Evolutionary conservation across 75 land plant genomes (phyloP).

Genomic region (Ceratopteris richardii): DNA sequence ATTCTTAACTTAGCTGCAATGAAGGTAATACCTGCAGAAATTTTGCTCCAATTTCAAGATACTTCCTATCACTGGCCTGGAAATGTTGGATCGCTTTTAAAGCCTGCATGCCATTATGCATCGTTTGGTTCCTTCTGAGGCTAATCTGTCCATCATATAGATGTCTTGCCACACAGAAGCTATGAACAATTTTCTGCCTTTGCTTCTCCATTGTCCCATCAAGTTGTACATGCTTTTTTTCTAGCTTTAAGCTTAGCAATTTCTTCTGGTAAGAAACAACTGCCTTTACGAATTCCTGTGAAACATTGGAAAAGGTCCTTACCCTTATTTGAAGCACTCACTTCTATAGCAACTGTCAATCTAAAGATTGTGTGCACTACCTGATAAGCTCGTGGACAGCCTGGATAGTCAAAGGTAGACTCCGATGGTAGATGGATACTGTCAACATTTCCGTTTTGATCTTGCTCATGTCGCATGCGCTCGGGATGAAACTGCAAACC

Average conservation of each 20-base stretch:
- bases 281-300: slow-evolving; percentile 92
- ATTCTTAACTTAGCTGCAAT: too few species aligned
- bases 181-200: slow-evolving; percentile 48
- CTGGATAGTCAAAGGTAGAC: slow-evolving; percentile 71
- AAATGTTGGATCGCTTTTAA: slow-evolving; percentile 8
- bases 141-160: slow-evolving; percentile 36
- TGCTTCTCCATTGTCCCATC: slow-evolving; percentile 69
- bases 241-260: slow-evolving; percentile 23
- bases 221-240: slow-evolving; percentile 24
- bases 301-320: too few species aligned
- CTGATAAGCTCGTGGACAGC: slow-evolving; percentile 83
- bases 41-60: slow-evolving; percentile 66
- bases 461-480: slow-evolving; percentile 51
- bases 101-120: slow-evolving; percentile 17
- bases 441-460: slow-evolving; percentile 20
- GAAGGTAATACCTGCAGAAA: slow-evolving; percentile 69
- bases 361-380: too few species aligned
- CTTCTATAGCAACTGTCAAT: too few species aligned
- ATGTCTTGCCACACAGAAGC: slow-evolving; percentile 71
- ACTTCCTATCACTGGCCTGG: slow-evolving; percentile 14
- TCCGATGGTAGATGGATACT: not conserved
- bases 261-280: slow-evolving; percentile 83
- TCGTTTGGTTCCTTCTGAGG: slow-evolving; percentile 3
- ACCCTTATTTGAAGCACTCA: too few species aligned
- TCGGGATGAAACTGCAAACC: slow-evolving; percentile 98